A percentile compares a stretch with the other conserved stretches of the same genome.
Evolutionary conservation across 495 filamentous ascomycete genomes (phyloP).

Genomic region (Darksidea phi): DNA sequence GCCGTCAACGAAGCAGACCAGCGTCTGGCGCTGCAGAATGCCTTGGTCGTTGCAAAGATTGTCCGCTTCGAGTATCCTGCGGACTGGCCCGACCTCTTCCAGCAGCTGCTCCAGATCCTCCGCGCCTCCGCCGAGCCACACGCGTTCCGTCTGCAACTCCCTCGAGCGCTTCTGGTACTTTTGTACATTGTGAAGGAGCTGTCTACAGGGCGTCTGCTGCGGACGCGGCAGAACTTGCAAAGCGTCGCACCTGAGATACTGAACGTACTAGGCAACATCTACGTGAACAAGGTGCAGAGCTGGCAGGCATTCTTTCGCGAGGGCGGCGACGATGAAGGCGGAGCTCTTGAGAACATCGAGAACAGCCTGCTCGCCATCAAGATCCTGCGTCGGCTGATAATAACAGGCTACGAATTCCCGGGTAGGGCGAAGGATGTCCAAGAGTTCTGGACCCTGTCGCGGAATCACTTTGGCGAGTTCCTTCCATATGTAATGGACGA

Average conservation of each 20-base stretch:
- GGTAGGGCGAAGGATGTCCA: slow-evolving; percentile 71
- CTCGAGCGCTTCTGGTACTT: slow-evolving; percentile 71
- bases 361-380: slow-evolving; percentile 78
- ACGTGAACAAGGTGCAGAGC: slow-evolving; percentile 65
- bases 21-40: slow-evolving; percentile 78
- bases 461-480: slow-evolving; percentile 70
- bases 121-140: slow-evolving; percentile 50
- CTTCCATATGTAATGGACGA: slow-evolving; percentile 53
- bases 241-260: slow-evolving; percentile 76
- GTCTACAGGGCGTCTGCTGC: slow-evolving; percentile 69
- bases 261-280: slow-evolving; percentile 71
- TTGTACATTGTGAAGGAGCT: slow-evolving; percentile 88
- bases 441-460: slow-evolving; percentile 71
- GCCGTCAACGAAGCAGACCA: slow-evolving; percentile 70
- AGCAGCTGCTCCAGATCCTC: slow-evolving; percentile 48
- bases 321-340: slow-evolving; percentile 56
- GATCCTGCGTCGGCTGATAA: slow-evolving; percentile 72
- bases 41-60: slow-evolving; percentile 82
- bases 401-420: slow-evolving; percentile 79
- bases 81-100: slow-evolving; percentile 56
- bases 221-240: slow-evolving; percentile 69
- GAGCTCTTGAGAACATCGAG: slow-evolving; percentile 61
- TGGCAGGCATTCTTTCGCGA: slow-evolving; percentile 65
- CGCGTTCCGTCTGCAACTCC: slow-evolving; percentile 57
- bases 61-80: slow-evolving; percentile 82